These are phyloP conservation scores for Leishmania mexicana DNA, from an alignment of 208 protist species.

Conservation along the genomic window DNA sequence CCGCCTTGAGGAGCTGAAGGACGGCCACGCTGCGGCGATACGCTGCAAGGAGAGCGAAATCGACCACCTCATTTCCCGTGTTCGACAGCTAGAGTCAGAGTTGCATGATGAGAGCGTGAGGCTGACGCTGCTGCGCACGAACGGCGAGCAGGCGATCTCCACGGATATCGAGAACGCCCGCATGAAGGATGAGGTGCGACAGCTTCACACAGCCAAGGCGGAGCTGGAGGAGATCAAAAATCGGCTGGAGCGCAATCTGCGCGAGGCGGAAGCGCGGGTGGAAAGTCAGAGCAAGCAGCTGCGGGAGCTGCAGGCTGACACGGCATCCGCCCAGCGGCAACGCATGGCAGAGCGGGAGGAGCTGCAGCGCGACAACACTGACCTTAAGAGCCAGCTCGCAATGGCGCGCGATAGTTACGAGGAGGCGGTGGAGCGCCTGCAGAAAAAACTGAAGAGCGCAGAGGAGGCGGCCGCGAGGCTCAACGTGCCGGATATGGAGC, in stretches of 20 bases:
- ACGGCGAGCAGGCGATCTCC: constrained; percentile 5
- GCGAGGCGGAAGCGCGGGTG: constrained; percentile 44
- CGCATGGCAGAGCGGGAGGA: constrained; percentile 49
- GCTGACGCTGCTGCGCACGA: constrained; percentile 25
- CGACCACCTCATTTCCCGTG: constrained; percentile 38
- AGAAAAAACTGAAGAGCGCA: constrained; percentile 28
- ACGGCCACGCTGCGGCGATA: constrained; percentile 45
- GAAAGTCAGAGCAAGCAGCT: constrained; percentile 49
- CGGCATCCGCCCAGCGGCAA: constrained; percentile 27
- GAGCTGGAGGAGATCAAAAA: constrained; percentile 49
- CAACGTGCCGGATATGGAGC: constrained; percentile 38
- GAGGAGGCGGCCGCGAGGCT: constrained; percentile 36
- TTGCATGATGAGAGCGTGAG: constrained; percentile 57
- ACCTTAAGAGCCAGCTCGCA: constrained; percentile 39
- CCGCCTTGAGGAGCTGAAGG: constrained; percentile 49
- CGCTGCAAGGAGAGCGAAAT: constrained; percentile 47
- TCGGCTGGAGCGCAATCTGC: constrained; percentile 54
- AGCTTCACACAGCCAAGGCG: constrained; percentile 33
- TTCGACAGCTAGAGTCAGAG: constrained; percentile 51
- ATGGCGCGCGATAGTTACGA: constrained; percentile 36
- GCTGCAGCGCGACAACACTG: constrained; percentile 42
- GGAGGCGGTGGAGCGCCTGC: constrained; percentile 51
- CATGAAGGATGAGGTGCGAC: constrained; percentile 68
- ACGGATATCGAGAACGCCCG: constrained; percentile 29
- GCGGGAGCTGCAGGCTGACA: constrained; percentile 53